A percentile compares a stretch with the other conserved stretches of the same genome.
These are phyloP conservation scores for Croton laevigatus DNA, from an alignment of 441 rosid species.

Conservation along the genomic window DNA sequence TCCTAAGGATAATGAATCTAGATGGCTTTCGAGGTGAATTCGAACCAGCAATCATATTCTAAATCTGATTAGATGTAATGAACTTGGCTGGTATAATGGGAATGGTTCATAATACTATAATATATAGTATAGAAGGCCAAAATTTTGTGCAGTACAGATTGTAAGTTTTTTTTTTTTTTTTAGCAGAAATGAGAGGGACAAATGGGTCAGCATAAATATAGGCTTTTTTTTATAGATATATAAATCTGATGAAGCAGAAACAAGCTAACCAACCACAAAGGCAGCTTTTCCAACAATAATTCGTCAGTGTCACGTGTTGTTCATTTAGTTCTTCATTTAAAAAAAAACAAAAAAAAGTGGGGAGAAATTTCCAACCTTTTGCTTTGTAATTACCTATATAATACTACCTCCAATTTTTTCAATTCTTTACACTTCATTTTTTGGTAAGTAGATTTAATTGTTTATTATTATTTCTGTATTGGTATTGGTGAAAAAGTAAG, in stretches of 20 bases:
- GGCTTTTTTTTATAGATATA: neutral
- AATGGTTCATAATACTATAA: conserved; percentile 12
- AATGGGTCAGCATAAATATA: neutral
- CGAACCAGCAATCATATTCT: neutral
- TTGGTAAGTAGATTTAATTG: too few species aligned
- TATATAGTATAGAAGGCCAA: neutral
- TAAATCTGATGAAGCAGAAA: neutral
- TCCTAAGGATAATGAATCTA: conserved; percentile 15
- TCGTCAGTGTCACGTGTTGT: neutral
- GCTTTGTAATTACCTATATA: too few species aligned
- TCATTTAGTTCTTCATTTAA: neutral
- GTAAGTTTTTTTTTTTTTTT: too few species aligned
- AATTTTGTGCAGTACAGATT: too few species aligned
- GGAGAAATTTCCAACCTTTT: neutral
- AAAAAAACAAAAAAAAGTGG: neutral
- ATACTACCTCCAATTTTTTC: too few species aligned
- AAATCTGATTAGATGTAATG: neutral
- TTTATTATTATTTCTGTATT: too few species aligned
- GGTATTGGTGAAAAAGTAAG: too few species aligned
- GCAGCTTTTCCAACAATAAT: neutral
- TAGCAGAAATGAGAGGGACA: neutral
- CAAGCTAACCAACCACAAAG: neutral
- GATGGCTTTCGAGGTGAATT: conserved; percentile 10
- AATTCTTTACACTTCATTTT: too few species aligned
- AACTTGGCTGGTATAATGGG: conserved; percentile 21